Evolutionary conservation across 2,329 filamentous ascomycete species (phyloP), one percentile per base, ranked within the genome.

Genomic region (Clarireedia paspali): DNA sequence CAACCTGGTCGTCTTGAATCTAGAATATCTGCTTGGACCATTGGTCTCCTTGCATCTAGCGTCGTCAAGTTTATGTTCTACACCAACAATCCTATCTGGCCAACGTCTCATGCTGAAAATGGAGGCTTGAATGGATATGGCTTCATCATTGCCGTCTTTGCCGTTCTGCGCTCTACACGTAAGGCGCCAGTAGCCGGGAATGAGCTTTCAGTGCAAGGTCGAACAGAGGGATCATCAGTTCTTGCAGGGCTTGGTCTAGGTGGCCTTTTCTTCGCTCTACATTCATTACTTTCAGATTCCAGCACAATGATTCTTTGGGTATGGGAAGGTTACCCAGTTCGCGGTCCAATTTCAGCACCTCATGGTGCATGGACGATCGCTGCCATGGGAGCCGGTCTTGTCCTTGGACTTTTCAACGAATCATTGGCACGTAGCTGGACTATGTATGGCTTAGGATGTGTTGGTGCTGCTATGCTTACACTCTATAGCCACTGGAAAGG

Each of bases 291-390:
- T 10, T 96, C 94, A 0, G 94, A 99, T 70, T 95, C 91, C 0
- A 97, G 94, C 75, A 99, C 94, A 53, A 97, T 99, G 91, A 96
- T 97, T 57, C 79, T 91, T 15, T 99, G 94, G 94, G 90, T 90
- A 2, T 99, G 94, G 94, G 91, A 96, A 64, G 94, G 94, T 6
- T 99, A 88, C 66, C 94, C 94, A 14, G 82, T 97, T 42, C 84
- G 88, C 50, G 94, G 94, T 6, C 94, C 94, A 2, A 82, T 94
- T 50, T 83, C 91, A 59, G 90, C 86, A 48, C 90, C 91, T n/a
- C 91, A 97, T 66, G 94, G 91, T 53, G 90, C 89, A 65, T 82
- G 87, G 69, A 96, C 91, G 1, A 82, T 96, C 52, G 80, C 88
- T 53, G 86, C 86, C 57, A 99, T 99, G 94, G 89, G 88, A 27